Conservation (phyloP, 805 yeast genomes). For the Pichia cephalocereana region DNA sequence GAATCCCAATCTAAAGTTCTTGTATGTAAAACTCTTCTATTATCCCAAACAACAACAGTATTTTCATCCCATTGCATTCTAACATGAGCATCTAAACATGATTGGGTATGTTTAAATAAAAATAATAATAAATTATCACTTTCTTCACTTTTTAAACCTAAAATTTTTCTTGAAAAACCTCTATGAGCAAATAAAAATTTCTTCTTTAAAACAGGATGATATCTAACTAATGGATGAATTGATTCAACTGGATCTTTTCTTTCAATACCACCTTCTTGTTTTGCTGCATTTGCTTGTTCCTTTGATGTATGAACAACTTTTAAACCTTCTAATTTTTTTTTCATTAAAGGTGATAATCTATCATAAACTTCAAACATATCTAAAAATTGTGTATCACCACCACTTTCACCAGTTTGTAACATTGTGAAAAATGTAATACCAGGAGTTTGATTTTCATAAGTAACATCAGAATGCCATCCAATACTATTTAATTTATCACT, state of each 20-base stretch:
- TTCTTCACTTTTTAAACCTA: conserved; percentile 67
- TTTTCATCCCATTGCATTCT: conserved; percentile 65
- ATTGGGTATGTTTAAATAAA: conserved; percentile 41
- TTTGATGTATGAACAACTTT: conserved; percentile 62
- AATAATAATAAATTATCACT: conserved; percentile 51
- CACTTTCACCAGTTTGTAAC: conserved; percentile 48
- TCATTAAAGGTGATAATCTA: conserved; percentile 58
- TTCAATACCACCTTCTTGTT: conserved; percentile 48
- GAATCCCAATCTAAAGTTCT: conserved; percentile 67
- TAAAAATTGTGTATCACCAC: conserved; percentile 79
- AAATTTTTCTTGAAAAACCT: conserved; percentile 55
- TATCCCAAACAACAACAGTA: conserved; percentile 71
- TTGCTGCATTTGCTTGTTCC: conserved; percentile 58
- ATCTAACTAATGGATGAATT: conserved; percentile 61
- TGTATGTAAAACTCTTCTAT: conserved; percentile 59
- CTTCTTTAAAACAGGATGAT: conserved; percentile 61
- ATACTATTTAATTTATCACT: conserved; percentile 29
- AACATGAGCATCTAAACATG: conserved; percentile 51
- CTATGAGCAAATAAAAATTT: conserved; percentile 50
- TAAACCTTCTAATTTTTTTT: conserved; percentile 48
- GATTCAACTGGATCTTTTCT: conserved; percentile 56
- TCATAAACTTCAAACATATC: conserved; percentile 64
- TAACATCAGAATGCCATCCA: conserved; percentile 66
- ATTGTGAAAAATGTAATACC: conserved; percentile 60
- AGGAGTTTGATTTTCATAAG: conserved; percentile 68